phyloP scores from a whole-genome alignment of 768 basidiomycete genomes.

The Tricholoma terreum region DNA sequence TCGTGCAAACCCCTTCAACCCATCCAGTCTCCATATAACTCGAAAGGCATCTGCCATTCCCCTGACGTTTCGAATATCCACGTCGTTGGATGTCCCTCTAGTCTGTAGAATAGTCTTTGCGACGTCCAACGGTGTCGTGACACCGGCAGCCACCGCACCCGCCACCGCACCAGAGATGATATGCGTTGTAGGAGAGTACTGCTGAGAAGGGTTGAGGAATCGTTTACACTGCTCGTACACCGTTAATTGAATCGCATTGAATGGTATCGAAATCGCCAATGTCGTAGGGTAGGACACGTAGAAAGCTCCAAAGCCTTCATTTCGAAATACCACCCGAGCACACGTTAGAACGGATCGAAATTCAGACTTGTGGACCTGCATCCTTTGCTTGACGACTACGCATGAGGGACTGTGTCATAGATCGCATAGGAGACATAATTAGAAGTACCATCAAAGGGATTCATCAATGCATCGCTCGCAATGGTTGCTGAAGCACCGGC shows the following conservation, averaged over 20 bases:
- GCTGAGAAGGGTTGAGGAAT: conserved; percentile 77
- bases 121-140: conserved; percentile 96
- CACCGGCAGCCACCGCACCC: conserved; percentile 90
- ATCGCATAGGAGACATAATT: background rate
- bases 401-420: background rate
- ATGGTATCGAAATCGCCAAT: conserved; percentile 92
- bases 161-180: conserved; percentile 89
- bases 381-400: conserved; percentile 97
- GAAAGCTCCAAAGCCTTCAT: conserved; percentile 88
- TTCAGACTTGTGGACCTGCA: conserved; percentile 95
- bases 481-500: conserved; percentile 95
- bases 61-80: conserved; percentile 75
- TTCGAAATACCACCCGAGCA: conserved; percentile 77
- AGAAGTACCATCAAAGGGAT: conserved; percentile 90
- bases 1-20: conserved; percentile 78
- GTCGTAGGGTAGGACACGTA: conserved; percentile 99
- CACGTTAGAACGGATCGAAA: conserved; percentile 87
- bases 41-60: conserved; percentile 88
- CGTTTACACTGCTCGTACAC: conserved; percentile 93
- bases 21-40: conserved; percentile 86
- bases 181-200: conserved; percentile 93
- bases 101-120: conserved; percentile 98
- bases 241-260: conserved; percentile 97
- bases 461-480: conserved; percentile 97
- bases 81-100: conserved; percentile 82